Evolutionary conservation across 108 stramenopile genomes (phyloP).

Genomic region (Stephanodiscus minutulus): DNA sequence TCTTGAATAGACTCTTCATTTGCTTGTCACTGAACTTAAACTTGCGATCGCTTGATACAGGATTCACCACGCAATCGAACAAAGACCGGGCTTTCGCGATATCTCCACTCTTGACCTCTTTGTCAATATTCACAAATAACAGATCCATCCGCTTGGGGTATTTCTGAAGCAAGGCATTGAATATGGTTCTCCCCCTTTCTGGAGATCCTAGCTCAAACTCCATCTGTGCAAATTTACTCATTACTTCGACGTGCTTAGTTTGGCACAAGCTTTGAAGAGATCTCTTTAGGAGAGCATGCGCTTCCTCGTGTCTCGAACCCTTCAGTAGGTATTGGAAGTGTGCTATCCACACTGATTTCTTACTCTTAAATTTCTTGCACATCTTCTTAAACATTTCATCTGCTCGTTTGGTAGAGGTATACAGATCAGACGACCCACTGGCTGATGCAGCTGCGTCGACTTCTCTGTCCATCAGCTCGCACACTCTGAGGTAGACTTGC

Average conservation of each 20-base stretch:
- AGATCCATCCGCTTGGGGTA: slow-evolving; percentile 93
- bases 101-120: slow-evolving; percentile 93
- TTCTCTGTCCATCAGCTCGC: slow-evolving; percentile 84
- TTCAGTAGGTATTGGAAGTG: slow-evolving; percentile 79
- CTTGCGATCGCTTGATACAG: slow-evolving; percentile 48
- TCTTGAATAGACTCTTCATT: slow-evolving; percentile 97
- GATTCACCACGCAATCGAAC: slow-evolving; percentile 66
- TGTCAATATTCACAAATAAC: slow-evolving; percentile 92
- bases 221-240: slow-evolving; percentile 89
- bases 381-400: slow-evolving; percentile 80
- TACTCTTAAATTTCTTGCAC: slow-evolving; percentile 89
- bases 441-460: slow-evolving; percentile 43
- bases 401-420: slow-evolving; percentile 44
- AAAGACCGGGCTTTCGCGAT: slow-evolving; percentile 74
- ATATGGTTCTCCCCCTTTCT: slow-evolving; percentile 91
- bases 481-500: slow-evolving; percentile 87
- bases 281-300: slow-evolving; percentile 83
- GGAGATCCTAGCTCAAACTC: slow-evolving; percentile 89
- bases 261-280: slow-evolving; percentile 77
- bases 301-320: slow-evolving; percentile 75
- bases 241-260: slow-evolving; percentile 92
- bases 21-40: slow-evolving; percentile 87
- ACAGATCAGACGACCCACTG: slow-evolving; percentile 36
- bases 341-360: slow-evolving; percentile 93
- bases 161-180: slow-evolving; percentile 86